These are phyloP conservation scores for Mycena albidolilacea DNA, from an alignment of 768 basidiomycete species.

Conservation along the genomic window DNA sequence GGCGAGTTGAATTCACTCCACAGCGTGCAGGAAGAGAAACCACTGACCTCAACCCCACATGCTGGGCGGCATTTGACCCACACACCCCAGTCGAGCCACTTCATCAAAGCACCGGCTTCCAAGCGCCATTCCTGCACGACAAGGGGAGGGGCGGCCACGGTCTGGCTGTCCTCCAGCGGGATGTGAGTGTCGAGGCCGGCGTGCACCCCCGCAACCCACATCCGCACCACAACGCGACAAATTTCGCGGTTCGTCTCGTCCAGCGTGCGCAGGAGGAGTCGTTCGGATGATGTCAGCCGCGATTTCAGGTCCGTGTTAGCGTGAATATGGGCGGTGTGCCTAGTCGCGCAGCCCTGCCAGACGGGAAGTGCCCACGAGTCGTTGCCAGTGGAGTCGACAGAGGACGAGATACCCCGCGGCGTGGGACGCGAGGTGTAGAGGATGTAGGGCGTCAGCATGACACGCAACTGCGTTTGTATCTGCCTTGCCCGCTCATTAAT, in stretches of 20 bases:
- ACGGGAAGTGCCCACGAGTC: constrained; percentile 49
- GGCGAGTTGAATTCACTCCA: neutral
- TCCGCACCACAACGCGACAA: constrained; percentile 24
- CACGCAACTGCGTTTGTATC: constrained; percentile 21
- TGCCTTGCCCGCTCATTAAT: neutral
- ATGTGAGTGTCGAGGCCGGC: constrained; percentile 15
- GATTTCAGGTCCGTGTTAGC: neutral
- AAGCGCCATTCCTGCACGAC: constrained; percentile 19
- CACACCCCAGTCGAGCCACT: constrained; percentile 38
- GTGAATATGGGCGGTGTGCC: constrained; percentile 44
- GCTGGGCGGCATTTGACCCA: constrained; percentile 37
- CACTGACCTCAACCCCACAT: constrained; percentile 22
- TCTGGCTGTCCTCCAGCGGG: constrained; percentile 7
- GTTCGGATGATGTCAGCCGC: constrained; percentile 48
- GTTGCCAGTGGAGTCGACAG: neutral
- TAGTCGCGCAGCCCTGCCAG: constrained; percentile 48
- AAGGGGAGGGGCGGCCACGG: neutral
- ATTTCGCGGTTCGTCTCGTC: constrained; percentile 33
- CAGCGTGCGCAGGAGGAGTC: constrained; percentile 41
- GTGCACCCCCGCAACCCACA: constrained; percentile 32
- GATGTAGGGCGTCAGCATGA: constrained; percentile 24
- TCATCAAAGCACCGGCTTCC: constrained; percentile 8
- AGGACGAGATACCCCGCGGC: too few relatives aligned
- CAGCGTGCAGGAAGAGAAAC: neutral
- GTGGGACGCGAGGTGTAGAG: constrained; percentile 8